These are phyloP conservation scores for Isabelozyma pseudorhagii DNA, from an alignment of 805 yeast species.

Conservation along the genomic window DNA sequence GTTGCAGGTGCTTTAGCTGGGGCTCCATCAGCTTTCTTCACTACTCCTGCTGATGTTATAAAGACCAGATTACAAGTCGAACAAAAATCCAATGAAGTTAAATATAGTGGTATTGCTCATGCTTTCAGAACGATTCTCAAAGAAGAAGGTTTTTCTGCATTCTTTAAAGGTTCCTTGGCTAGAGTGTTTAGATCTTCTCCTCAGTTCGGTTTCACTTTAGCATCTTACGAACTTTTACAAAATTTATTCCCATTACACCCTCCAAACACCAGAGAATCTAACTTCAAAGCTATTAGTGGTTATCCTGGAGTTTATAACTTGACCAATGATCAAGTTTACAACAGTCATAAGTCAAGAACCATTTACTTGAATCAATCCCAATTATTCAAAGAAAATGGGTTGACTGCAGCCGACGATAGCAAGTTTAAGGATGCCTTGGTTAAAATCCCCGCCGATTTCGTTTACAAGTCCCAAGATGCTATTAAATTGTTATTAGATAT, in stretches of 20 bases:
- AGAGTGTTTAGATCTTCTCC: conserved; percentile 94
- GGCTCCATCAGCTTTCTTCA: conserved; percentile 94
- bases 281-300: conserved; percentile 41
- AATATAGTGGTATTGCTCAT: conserved; percentile 72
- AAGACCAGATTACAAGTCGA: conserved; percentile 92
- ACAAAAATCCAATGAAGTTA: conserved; percentile 70
- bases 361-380: conserved; percentile 32
- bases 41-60: conserved; percentile 96
- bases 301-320: conserved; percentile 45
- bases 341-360: conserved; percentile 27
- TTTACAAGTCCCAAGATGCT: conserved; percentile 58
- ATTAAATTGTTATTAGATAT: conserved; percentile 60
- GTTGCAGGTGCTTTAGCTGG: conserved; percentile 94
- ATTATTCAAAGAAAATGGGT: conserved; percentile 32
- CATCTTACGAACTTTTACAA: conserved; percentile 93
- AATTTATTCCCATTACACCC: conserved; percentile 68
- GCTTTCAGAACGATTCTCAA: conserved; percentile 69
- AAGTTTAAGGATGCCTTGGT: conserved; percentile 37
- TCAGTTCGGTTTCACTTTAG: conserved; percentile 95
- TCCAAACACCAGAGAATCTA: conserved; percentile 40
- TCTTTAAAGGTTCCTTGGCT: conserved; percentile 96
- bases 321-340: conserved; percentile 44
- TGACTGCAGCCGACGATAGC: conserved; percentile 23
- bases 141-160: conserved; percentile 83
- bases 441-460: conserved; percentile 41